A percentile compares a stretch with the other conserved stretches of the same genome.
Conservation (phyloP, 305 asterid species). For the Solanum hybrid region DNA sequence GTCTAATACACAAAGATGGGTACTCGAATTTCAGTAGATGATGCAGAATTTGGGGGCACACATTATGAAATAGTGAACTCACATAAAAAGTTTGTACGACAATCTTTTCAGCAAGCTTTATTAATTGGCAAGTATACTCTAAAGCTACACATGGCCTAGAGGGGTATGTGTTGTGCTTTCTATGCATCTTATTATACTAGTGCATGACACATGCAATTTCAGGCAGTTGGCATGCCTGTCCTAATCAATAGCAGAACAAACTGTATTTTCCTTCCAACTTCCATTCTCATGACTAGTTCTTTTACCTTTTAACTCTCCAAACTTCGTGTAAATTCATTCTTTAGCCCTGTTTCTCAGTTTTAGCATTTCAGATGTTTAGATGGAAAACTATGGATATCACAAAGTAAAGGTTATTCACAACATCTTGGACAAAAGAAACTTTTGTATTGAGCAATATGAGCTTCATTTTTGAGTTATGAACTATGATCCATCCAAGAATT, state of each 20-base stretch:
- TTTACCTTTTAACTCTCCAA: neutral
- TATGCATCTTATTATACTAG: neutral
- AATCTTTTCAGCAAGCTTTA: neutral
- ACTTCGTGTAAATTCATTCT: neutral
- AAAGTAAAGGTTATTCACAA: neutral
- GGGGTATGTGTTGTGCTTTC: neutral
- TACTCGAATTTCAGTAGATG: neutral
- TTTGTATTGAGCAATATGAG: neutral
- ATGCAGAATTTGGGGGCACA: neutral
- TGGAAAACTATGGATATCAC: neutral
- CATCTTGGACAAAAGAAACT: neutral
- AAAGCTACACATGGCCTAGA: neutral
- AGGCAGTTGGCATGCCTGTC: neutral
- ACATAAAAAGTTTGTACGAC: neutral
- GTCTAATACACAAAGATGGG: neutral
- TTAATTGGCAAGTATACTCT: neutral
- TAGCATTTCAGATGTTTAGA: neutral
- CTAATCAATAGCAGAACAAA: neutral
- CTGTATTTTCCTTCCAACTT: neutral
- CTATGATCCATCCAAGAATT: neutral
- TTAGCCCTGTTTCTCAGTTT: neutral
- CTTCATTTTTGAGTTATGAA: neutral
- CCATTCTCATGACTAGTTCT: neutral
- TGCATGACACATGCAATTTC: neutral
- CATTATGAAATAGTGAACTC: neutral